Evolutionary conservation across 495 filamentous ascomycete species (phyloP).

Genomic region (Amorphotheca resinae): DNA sequence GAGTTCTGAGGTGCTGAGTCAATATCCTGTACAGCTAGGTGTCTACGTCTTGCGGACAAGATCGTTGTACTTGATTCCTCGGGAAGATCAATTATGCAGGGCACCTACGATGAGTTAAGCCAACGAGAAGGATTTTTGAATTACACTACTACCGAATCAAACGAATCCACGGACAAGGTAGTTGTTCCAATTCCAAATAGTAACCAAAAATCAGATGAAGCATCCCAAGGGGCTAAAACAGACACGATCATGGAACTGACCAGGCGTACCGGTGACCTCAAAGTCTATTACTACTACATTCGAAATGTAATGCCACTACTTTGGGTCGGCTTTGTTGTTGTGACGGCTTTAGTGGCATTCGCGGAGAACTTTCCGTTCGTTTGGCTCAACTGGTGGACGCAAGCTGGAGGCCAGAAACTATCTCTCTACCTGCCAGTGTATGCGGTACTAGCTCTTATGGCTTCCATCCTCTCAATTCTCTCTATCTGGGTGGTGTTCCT

Average conservation of each 20-base stretch:
- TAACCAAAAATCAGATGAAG: not conserved
- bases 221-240: not conserved
- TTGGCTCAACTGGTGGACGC: not conserved
- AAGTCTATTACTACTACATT: not conserved
- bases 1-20: not conserved
- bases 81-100: not conserved
- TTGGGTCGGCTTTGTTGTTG: not conserved
- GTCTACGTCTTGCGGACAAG: not conserved
- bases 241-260: not conserved
- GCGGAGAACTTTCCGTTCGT: not conserved
- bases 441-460: too few relatives aligned
- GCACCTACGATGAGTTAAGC: not conserved
- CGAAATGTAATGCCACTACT: not conserved
- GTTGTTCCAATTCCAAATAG: not conserved
- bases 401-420: constrained; percentile 2
- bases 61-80: not conserved
- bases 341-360: not conserved
- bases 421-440: constrained; percentile 4
- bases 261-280: not conserved
- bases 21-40: not conserved
- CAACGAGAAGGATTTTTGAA: not conserved
- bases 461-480: too few relatives aligned
- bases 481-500: not conserved
- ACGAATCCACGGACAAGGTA: not conserved
- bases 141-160: too few relatives aligned